These are phyloP conservation scores for Echinosophora koreensis DNA, from an alignment of 306 rosid genomes.

Conservation along the genomic window DNA sequence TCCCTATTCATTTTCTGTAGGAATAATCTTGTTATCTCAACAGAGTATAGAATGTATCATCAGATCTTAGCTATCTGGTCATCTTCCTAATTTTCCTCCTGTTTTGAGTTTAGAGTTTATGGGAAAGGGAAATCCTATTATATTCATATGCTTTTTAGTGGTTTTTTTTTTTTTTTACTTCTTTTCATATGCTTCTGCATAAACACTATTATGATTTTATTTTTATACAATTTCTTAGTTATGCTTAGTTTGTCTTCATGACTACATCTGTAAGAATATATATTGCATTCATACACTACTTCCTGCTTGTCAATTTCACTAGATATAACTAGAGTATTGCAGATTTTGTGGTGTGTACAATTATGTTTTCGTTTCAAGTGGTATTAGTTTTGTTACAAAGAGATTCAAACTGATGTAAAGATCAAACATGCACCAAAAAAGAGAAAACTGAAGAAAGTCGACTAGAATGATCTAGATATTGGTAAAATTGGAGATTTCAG, in stretches of 20 bases:
- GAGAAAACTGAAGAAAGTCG: conserved; percentile 41
- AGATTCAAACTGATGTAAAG: not conserved
- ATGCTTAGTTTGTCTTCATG: conserved; percentile 28
- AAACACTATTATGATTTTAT: conserved; percentile 30
- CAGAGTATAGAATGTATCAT: conserved; percentile 39
- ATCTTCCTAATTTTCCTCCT: conserved; percentile 1
- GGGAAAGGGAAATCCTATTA: conserved; percentile 20
- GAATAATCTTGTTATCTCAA: conserved; percentile 41
- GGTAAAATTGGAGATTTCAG: conserved; percentile 33
- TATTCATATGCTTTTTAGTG: conserved; percentile 23
- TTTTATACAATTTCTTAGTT: conserved; percentile 24
- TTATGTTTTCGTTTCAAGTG: conserved; percentile 7
- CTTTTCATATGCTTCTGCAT: conserved; percentile 34
- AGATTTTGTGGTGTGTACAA: not conserved
- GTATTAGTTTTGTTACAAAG: not conserved
- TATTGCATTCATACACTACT: conserved; percentile 25
- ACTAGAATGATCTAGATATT: conserved; percentile 40
- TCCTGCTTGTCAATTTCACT: conserved; percentile 7
- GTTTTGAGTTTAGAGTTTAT: conserved; percentile 35
- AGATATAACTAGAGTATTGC: not conserved
- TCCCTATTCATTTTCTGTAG: conserved; percentile 34
- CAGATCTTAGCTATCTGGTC: conserved; percentile 1
- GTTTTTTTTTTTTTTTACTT: conserved; percentile 36
- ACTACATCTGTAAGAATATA: conserved; percentile 28
- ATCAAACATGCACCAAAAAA: not conserved